These are phyloP conservation scores for Tetracladium maxilliforme DNA, from an alignment of 2,329 filamentous ascomycete genomes.

Conservation along the genomic window DNA sequence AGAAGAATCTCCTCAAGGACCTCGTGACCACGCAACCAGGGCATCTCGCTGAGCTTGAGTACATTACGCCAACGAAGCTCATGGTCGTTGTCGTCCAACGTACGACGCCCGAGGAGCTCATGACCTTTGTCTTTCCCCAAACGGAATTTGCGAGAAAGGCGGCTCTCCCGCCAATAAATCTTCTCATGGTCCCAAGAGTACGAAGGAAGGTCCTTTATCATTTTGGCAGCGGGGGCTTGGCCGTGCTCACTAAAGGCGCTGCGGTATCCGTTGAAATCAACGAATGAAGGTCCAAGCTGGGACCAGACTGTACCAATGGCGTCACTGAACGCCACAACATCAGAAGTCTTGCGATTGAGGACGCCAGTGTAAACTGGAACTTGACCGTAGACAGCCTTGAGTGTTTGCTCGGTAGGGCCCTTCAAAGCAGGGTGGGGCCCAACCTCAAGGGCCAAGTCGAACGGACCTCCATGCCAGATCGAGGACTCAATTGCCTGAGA, in stretches of 20 bases:
- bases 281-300: conserved; percentile 9
- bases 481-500: conserved; percentile 16
- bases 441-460: conserved; percentile 10
- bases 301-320: conserved; percentile 9
- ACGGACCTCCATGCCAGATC: too few relatives aligned
- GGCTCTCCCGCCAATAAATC: conserved; percentile 35
- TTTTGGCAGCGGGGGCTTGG: not conserved
- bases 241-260: not conserved
- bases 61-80: conserved; percentile 5
- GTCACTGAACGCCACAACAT: conserved; percentile 5
- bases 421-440: conserved; percentile 14
- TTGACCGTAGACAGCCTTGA: not conserved
- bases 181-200: conserved; percentile 39
- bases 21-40: too few relatives aligned
- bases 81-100: conserved; percentile 1
- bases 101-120: conserved; percentile 38
- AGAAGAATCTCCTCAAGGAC: too few relatives aligned
- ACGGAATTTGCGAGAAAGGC: conserved; percentile 25
- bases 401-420: not conserved
- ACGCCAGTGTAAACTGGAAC: conserved; percentile 7
- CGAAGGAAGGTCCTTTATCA: conserved; percentile 29
- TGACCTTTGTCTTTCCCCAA: conserved; percentile 27
- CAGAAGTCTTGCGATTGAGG: conserved; percentile 5
- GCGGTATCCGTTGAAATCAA: conserved; percentile 9
- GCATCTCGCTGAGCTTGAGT: too few relatives aligned